Evolutionary conservation across 768 basidiomycete genomes (phyloP).

Genomic region (Boletus reticuloceps): DNA sequence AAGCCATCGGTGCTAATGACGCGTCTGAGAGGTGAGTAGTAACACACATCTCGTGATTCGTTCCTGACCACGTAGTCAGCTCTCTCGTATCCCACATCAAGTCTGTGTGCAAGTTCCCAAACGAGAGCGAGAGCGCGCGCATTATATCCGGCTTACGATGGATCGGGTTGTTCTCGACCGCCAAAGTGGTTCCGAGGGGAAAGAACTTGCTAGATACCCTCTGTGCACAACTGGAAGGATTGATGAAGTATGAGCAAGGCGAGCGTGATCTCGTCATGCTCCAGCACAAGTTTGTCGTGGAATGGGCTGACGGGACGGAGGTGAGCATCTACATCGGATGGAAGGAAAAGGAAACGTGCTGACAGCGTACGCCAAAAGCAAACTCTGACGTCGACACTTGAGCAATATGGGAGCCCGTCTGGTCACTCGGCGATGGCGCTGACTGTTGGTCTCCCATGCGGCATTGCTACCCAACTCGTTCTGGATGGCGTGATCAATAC

Average conservation of each 20-base stretch:
- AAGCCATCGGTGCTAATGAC: slow-evolving; percentile 65
- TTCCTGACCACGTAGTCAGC: slow-evolving; percentile 35
- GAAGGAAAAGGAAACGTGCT: neutral
- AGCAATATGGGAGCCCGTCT: slow-evolving; percentile 76
- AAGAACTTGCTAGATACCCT: slow-evolving; percentile 91
- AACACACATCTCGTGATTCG: neutral
- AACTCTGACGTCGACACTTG: slow-evolving; percentile 87
- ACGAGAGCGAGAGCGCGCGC: slow-evolving; percentile 63
- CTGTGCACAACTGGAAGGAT: slow-evolving; percentile 82
- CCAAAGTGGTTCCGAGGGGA: slow-evolving; percentile 57
- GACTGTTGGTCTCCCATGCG: slow-evolving; percentile 91
- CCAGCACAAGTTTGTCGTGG: slow-evolving; percentile 95
- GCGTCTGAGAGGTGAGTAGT: slow-evolving; percentile 60
- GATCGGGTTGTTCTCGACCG: slow-evolving; percentile 87
- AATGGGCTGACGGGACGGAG: slow-evolving; percentile 79
- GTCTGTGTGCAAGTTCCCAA: slow-evolving; percentile 69
- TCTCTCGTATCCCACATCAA: slow-evolving; percentile 72
- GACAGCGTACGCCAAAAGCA: slow-evolving; percentile 42
- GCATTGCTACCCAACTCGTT: slow-evolving; percentile 89
- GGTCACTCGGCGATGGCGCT: slow-evolving; percentile 91
- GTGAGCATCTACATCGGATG: slow-evolving; percentile 33
- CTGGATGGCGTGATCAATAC: slow-evolving; percentile 79
- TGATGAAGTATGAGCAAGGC: slow-evolving; percentile 88
- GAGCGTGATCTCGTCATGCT: slow-evolving; percentile 97
- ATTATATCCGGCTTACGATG: slow-evolving; percentile 89